Conservation (phyloP, 2,329 filamentous ascomycete genomes). For the Cladosporium colombiae region DNA sequence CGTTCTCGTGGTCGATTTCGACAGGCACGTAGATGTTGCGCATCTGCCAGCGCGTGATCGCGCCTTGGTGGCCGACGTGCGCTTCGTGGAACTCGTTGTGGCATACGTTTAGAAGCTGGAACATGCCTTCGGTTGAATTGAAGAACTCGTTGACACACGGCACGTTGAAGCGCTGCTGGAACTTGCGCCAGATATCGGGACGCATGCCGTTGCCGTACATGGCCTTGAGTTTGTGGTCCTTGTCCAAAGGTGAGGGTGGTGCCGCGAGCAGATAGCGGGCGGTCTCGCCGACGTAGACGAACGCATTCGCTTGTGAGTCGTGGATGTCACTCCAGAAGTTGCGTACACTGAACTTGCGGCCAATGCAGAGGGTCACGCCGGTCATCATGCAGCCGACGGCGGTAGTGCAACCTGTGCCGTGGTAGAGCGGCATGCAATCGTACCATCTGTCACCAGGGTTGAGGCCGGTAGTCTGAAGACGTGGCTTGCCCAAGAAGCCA, state of each 20-base stretch:
- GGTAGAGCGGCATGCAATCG: slow-evolving; percentile 75
- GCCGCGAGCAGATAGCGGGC: slow-evolving; percentile 71
- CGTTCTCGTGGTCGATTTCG: slow-evolving; percentile 66
- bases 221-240: slow-evolving; percentile 57
- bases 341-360: slow-evolving; percentile 66
- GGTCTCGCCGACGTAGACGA: slow-evolving; percentile 78
- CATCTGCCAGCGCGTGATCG: slow-evolving; percentile 56
- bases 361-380: slow-evolving; percentile 62
- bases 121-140: slow-evolving; percentile 72
- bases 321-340: slow-evolving; percentile 73
- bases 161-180: slow-evolving; percentile 65
- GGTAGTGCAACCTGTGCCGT: slow-evolving; percentile 69
- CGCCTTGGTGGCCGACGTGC: slow-evolving; percentile 71
- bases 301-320: slow-evolving; percentile 66
- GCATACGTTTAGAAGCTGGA: slow-evolving; percentile 51
- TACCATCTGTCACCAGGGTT: slow-evolving; percentile 65
- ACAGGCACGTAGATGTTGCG: slow-evolving; percentile 65
- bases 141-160: slow-evolving; percentile 71
- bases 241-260: slow-evolving; percentile 63
- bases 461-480: slow-evolving; percentile 41
- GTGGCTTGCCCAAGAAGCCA: slow-evolving; percentile 41
- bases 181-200: slow-evolving; percentile 68
- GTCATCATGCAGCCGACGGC: slow-evolving; percentile 57
- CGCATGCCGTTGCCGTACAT: slow-evolving; percentile 69
- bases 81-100: slow-evolving; percentile 62